Evolutionary conservation across 768 basidiomycete genomes (phyloP).

Genomic region (Pleurotus ostreatus): DNA sequence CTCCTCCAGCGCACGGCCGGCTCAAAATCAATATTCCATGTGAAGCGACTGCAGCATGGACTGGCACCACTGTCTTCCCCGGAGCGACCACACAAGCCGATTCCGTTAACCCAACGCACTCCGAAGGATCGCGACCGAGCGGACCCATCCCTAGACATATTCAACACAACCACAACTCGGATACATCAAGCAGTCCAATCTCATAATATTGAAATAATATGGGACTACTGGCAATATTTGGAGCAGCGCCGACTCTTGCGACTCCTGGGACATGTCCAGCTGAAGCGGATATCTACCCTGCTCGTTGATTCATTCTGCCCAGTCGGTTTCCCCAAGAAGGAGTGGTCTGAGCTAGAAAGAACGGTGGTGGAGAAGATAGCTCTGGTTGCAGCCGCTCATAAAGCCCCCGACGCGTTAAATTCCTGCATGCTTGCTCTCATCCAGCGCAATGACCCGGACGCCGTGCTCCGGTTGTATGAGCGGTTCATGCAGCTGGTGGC

Average conservation of each 20-base stretch:
- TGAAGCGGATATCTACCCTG: slow-evolving; percentile 33
- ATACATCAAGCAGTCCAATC: slow-evolving; percentile 34
- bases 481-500: slow-evolving; percentile 26
- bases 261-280: slow-evolving; percentile 38
- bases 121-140: slow-evolving; percentile 1
- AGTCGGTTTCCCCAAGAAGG: not conserved
- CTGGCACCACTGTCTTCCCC: not conserved
- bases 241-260: slow-evolving; percentile 38
- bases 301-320: slow-evolving; percentile 24
- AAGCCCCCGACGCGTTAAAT: slow-evolving; percentile 43
- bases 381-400: slow-evolving; percentile 39
- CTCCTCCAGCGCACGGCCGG: not conserved
- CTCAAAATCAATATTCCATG: not conserved
- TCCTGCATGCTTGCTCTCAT: slow-evolving; percentile 47
- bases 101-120: not conserved
- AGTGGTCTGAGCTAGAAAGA: slow-evolving; percentile 24
- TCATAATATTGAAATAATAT: slow-evolving; percentile 25
- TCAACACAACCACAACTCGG: slow-evolving; percentile 29
- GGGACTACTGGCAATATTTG: slow-evolving; percentile 39
- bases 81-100: not conserved
- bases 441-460: slow-evolving; percentile 31
- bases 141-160: slow-evolving; percentile 16
- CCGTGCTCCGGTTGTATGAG: slow-evolving; percentile 42
- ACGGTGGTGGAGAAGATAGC: slow-evolving; percentile 43
- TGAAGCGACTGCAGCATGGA: not conserved